Conservation (phyloP, 768 basidiomycete species). For the Serpula lacrymans region DNA sequence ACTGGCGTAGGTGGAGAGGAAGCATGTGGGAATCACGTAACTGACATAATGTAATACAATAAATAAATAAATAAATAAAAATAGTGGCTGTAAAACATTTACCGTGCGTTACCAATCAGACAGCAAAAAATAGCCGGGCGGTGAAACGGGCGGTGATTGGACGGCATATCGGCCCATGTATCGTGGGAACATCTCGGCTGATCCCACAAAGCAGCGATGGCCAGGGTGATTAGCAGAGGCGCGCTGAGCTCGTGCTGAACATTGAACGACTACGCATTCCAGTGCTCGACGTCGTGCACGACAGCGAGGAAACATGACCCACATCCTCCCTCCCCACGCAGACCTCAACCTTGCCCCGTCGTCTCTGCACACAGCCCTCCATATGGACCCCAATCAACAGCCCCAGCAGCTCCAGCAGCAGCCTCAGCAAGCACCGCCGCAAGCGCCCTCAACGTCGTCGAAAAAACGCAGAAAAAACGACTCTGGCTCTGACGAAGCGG, state of each 20-base stretch:
- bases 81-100: conserved; percentile 5
- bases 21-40: too few species aligned
- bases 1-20: background rate
- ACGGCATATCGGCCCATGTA: background rate
- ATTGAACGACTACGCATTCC: conserved; percentile 8
- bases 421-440: conserved; percentile 28
- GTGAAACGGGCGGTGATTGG: too few species aligned
- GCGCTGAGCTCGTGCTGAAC: conserved; percentile 18
- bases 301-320: conserved; percentile 36
- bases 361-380: conserved; percentile 58
- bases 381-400: conserved; percentile 66
- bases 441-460: conserved; percentile 31
- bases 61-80: background rate
- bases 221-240: conserved; percentile 9
- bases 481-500: conserved; percentile 49
- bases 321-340: conserved; percentile 44
- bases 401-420: conserved; percentile 44
- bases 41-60: too few species aligned
- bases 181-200: conserved; percentile 18
- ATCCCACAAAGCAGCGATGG: conserved; percentile 19
- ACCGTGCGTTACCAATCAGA: conserved; percentile 10
- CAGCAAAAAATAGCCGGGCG: too few species aligned
- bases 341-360: conserved; percentile 42
- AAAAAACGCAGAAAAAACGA: conserved; percentile 65
- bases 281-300: conserved; percentile 15